Percentiles rank a stretch among this genome's conserved stretches.
phyloP scores from a whole-genome alignment of 768 basidiomycete genomes.

The Termitomyces sp. region DNA sequence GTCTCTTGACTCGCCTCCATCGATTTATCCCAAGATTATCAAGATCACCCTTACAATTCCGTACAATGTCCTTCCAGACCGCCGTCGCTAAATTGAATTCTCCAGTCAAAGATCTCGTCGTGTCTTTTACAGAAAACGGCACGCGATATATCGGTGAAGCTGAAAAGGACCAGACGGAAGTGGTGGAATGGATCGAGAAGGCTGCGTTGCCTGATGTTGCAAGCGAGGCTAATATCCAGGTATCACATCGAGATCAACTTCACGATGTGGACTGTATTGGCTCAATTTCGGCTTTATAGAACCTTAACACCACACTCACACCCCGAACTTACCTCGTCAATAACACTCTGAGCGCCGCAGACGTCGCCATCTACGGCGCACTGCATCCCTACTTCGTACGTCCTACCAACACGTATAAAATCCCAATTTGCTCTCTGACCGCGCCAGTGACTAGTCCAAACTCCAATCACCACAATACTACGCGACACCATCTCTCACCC shows the following conservation, averaged over 20 bases:
- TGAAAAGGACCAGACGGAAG: constrained; percentile 60
- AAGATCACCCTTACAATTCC: constrained; percentile 18
- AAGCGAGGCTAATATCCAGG: constrained; percentile 48
- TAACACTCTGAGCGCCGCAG: constrained; percentile 84
- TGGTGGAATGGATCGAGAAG: constrained; percentile 69
- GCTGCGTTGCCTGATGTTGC: constrained; percentile 46
- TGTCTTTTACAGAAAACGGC: constrained; percentile 41
- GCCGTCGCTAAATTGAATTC: constrained; percentile 42
- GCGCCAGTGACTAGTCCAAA: constrained; percentile 48
- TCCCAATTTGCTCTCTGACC: background rate
- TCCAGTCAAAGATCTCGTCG: constrained; percentile 57
- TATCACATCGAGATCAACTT: constrained; percentile 21
- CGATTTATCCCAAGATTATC: constrained; percentile 34
- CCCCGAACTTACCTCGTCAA: constrained; percentile 84
- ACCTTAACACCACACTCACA: constrained; percentile 65
- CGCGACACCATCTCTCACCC: constrained; percentile 75
- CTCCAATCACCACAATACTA: constrained; percentile 73
- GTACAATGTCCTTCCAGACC: constrained; percentile 51
- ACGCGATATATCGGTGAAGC: constrained; percentile 44
- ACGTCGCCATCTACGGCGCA: constrained; percentile 87
- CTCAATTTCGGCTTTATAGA: constrained; percentile 39
- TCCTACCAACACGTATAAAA: constrained; percentile 5
- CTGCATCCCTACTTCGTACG: constrained; percentile 81
- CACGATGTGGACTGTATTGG: background rate
- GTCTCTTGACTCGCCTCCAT: constrained; percentile 36